phyloP scores from a whole-genome alignment of 148 eudicot species.

The Cornus controversa region DNA sequence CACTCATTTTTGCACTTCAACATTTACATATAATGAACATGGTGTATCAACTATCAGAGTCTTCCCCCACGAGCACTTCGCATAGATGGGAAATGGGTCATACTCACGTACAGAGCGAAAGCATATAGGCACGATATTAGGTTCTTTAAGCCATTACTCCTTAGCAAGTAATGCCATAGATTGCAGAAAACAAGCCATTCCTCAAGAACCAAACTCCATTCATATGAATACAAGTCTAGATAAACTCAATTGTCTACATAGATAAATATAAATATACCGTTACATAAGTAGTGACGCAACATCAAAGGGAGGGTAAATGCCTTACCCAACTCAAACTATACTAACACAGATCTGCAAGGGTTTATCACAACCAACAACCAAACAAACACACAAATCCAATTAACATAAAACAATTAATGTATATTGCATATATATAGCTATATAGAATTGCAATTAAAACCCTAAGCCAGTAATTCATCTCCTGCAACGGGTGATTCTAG shows the following conservation, averaged over 20 bases:
- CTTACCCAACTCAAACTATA: neutral
- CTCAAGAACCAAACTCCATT: neutral
- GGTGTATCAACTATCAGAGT: no score
- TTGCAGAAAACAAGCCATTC: neutral
- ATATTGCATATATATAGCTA: neutral
- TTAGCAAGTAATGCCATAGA: neutral
- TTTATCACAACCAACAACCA: neutral
- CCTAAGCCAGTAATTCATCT: conserved; percentile 24
- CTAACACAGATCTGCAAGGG: neutral
- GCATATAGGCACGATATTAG: no score
- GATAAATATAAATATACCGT: neutral
- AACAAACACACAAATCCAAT: neutral
- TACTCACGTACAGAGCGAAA: no score
- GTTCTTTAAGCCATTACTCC: no score
- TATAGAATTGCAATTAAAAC: neutral
- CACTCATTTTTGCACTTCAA: no score
- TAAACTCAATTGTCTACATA: neutral
- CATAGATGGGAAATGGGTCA: no score
- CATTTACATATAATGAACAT: no score
- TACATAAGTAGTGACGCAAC: neutral
- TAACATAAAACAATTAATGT: no score
- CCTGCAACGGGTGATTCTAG: conserved; percentile 72
- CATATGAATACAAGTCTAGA: neutral
- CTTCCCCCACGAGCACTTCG: no score
- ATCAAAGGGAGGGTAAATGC: neutral